Conservation (phyloP, 228 moss, liverwort and hornwort species). For the Sphagnum fallax region DNA sequence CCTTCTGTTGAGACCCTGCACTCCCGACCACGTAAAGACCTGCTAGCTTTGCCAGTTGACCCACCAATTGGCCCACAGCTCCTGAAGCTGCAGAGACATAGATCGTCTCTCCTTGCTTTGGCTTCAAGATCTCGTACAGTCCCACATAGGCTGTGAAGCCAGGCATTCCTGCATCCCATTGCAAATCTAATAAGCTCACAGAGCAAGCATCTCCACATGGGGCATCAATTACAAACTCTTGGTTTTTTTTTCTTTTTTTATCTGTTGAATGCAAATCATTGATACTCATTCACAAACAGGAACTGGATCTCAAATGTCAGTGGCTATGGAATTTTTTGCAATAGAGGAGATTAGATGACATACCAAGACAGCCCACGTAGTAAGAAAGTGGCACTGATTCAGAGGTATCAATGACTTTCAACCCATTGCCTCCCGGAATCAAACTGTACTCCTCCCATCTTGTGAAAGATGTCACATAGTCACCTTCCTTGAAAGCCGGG, state of each 20-base stretch:
- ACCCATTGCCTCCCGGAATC: conserved; percentile 24
- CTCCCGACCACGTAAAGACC: conserved; percentile 86
- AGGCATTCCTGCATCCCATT: conserved; percentile 65
- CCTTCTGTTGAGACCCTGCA: conserved; percentile 82
- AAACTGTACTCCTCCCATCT: conserved; percentile 78
- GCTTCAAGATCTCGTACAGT: conserved; percentile 54
- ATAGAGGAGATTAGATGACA: neutral
- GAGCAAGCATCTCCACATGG: no score
- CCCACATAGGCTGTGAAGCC: conserved; percentile 84
- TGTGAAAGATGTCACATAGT: conserved; percentile 38
- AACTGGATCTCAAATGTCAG: no score
- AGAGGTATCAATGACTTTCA: conserved; percentile 32
- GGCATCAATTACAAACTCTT: no score
- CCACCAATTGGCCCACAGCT: conserved; percentile 88
- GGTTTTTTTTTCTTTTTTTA: no score
- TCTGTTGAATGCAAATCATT: no score
- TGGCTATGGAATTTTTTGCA: no score
- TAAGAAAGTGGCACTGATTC: conserved; percentile 52
- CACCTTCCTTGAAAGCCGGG: conserved; percentile 57
- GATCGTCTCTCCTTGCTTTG: conserved; percentile 79
- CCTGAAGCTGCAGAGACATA: conserved; percentile 89
- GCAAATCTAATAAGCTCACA: no score
- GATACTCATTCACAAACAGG: no score
- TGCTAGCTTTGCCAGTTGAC: conserved; percentile 70
- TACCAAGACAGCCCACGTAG: conserved; percentile 67